Conservation (phyloP, 176 grass and related monocot genomes). For the Themeda triandra region DNA sequence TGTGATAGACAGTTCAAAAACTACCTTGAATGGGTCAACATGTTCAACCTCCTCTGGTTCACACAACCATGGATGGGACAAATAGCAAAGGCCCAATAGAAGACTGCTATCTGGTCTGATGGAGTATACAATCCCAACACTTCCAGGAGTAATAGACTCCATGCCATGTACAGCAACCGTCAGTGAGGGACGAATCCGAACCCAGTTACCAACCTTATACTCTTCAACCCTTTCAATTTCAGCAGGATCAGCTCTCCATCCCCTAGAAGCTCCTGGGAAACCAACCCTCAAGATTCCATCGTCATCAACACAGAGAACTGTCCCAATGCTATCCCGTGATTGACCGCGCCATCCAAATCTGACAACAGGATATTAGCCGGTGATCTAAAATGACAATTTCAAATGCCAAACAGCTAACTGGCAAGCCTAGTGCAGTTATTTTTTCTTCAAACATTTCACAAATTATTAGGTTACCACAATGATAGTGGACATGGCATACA, state of each 20-base stretch:
- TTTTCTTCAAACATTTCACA: background rate
- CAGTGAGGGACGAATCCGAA: constrained; percentile 72
- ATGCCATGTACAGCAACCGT: constrained; percentile 82
- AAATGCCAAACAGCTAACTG: background rate
- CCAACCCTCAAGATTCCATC: constrained; percentile 96
- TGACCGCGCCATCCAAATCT: constrained; percentile 98
- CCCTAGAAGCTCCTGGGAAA: constrained; percentile 98
- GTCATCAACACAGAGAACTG: constrained; percentile 97
- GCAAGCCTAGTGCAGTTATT: background rate
- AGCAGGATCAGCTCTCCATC: constrained; percentile 99
- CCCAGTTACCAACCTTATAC: constrained; percentile 96
- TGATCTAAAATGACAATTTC: background rate
- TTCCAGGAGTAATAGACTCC: constrained; percentile 94
- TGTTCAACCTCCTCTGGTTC: constrained; percentile 99
- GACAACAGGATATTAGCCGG: constrained; percentile 28
- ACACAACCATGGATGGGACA: constrained; percentile 88
- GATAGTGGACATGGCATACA: background rate
- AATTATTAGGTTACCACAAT: constrained; percentile 3
- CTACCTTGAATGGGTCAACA: constrained; percentile 95
- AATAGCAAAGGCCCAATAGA: constrained; percentile 88
- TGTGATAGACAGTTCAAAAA: constrained; percentile 18
- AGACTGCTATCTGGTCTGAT: constrained; percentile 99
- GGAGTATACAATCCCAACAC: constrained; percentile 83
- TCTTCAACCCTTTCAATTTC: constrained; percentile 99
- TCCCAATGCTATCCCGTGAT: constrained; percentile 96